Base-by-base conservation (phyloP, 345 rosid species). In the Ailanthus altissimus region DNA sequence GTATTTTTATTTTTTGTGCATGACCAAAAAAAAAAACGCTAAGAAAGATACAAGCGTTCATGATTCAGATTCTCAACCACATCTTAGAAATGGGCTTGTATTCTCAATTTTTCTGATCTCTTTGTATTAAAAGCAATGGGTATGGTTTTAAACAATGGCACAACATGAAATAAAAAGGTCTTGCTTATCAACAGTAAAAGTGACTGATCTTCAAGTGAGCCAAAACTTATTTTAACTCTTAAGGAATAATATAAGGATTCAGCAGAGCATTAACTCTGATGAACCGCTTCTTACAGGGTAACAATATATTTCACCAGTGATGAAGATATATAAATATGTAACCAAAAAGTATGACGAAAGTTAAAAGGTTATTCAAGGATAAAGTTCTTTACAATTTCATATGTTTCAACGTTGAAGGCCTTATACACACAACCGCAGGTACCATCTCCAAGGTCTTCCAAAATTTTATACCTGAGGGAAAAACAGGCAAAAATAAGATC, bases 391-490 rank as follows among this genome's bases (percentile, higher is more conserved):
- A 94, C 98, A 81, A 81, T 89, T 84, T 94, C 98, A 76, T 78
- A 82, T 18, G 97, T 88, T 81, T 90, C 95, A 40, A 75, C 82
- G 82, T 90, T 91, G 73, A 93, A 76, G 73, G 97, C 98, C 79
- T 89, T 93, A 84, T 87, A 94, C 54, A 94, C 98, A 76, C 92
- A 80, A 82, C 97, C 98, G 79, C 98, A 94, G 21, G 98, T 91
- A 86, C 98, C 98, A 86, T 93, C 92, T 73, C 98, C 98, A 75
- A 94, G 92, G 89, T 94, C 97, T 84, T 90, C 93, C 67, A 85
- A 85, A 81, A 94, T 80, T 87, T 81, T 90, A 81, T 91, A 94
- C 85, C 98, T 94, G 85, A 53, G 69, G 53, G 32, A 65, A 53
- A 73, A 73, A 63, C 53, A 42, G 26, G 11, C 45, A 54, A 68